Evolutionary conservation across 192 early-diverging fungal genomes (phyloP), one percentile per base, ranked within the genome.

Genomic region (Linnemannia zychae): DNA sequence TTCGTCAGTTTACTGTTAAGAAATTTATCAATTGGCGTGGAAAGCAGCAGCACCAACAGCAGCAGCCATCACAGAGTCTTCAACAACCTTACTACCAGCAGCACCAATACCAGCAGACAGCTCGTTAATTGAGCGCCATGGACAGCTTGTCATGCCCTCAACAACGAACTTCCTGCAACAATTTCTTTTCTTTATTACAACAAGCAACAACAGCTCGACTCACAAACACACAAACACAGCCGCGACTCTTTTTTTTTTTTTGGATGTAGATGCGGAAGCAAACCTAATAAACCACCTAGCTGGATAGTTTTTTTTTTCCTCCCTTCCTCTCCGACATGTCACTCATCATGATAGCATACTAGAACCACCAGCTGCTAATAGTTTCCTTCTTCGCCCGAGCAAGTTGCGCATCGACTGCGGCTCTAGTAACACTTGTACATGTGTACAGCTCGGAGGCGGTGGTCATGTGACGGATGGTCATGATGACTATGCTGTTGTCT

Each of bases 21-120:
- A 90, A 89, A 84, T 93, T 93, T 87, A 82, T 91, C 48, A 87
- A 82, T 49, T 92, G 91, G 91, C 87, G 91, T 37, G 74, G 79
- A 31, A 82, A 82, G 57, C 87, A 78, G 15, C 74, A 76, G 9
- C 31, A 50, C 7, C 49, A n/a, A 73, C 28, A 69, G 67, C 67
- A 69, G 67, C 67, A 69, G 20, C 34, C 18, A 9, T n/a, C 17
- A 20, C 48, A 50, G 20, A 65, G 37, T 15, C 71, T 47, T 18
- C 68, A 67, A 36, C 75, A 71, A 63, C 28, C 28, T 50, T n/a
- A 47, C 76, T 63, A 63, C 13, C 57, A 63, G n/a, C 73, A 81
- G 46, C 81, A 77, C 0, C 75, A 83, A 67, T 74, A 78, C 50
- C 81, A 84, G 67, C 75, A 84, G 24, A 52, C 78, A 24, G 66